Conservation (phyloP, 208 protist species). For the Blastocrithidia nonstop region DNA sequence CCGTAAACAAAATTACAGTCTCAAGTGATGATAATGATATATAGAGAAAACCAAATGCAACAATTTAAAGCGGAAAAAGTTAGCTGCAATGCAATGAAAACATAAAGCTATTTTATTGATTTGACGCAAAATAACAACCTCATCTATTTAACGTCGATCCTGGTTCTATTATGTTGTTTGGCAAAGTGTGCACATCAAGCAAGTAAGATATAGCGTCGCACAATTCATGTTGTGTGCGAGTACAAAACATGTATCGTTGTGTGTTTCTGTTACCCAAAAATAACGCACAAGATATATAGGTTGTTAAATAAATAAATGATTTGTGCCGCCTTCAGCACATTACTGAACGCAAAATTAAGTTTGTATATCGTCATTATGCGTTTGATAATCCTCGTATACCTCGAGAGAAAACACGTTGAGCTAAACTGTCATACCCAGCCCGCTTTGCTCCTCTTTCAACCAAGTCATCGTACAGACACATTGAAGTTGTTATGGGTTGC, state of each 20-base stretch:
- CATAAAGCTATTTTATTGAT: too few relatives aligned
- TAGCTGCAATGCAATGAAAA: too few relatives aligned
- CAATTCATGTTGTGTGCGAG: conserved; percentile 70
- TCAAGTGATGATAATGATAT: too few relatives aligned
- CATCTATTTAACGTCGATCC: conserved; percentile 44
- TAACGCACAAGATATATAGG: conserved; percentile 37
- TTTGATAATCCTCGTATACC: conserved; percentile 81
- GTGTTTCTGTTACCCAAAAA: conserved; percentile 61
- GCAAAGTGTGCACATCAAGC: conserved; percentile 35
- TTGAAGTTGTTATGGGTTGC: conserved; percentile 75
- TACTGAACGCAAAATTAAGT: conserved; percentile 66
- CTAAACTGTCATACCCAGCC: conserved; percentile 81
- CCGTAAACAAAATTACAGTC: too few relatives aligned
- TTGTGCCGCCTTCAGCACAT: conserved; percentile 55
- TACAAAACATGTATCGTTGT: conserved; percentile 62
- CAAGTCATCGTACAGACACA: conserved; percentile 21
- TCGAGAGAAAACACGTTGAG: conserved; percentile 66
- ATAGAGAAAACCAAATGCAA: too few relatives aligned
- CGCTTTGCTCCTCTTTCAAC: conserved; percentile 33
- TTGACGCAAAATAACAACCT: conserved; percentile 78
- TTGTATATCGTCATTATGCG: conserved; percentile 85
- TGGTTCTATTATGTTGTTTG: conserved; percentile 85
- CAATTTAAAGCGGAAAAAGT: too few relatives aligned
- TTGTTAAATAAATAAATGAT: conserved; percentile 70
- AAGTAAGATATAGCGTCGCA: conserved; percentile 14